Base-by-base conservation (phyloP, 2,329 filamentous ascomycete species). In the Colletotrichum brevisporum region DNA sequence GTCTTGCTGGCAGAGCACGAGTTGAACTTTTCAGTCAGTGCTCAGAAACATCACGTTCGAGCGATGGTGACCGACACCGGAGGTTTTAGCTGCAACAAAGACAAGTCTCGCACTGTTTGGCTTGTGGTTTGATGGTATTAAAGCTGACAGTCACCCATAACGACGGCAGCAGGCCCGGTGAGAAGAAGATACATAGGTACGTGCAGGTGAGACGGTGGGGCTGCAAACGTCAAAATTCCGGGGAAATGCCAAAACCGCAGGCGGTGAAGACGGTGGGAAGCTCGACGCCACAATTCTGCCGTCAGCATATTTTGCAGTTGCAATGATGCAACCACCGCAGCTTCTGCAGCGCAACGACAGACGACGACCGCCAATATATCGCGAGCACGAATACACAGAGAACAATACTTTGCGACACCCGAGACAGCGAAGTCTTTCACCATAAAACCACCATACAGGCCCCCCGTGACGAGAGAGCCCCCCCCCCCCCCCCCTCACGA, bases 231-330 rank as follows among this genome's bases (percentile, higher is more conserved):
- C 48, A 48, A 48, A 63, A 66, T 54, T 24, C 50, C 54, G 50
- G 66, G 54, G 61, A 55, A 53, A 21, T 2, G 9, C 9, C 5
- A 24, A 27, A 60, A 2, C 0, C 15, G 62, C 24, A 69, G 55
- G 66, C 54, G 66, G 66, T 69, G 41, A 50, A 27, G 1, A 3
- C 3, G 8, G 13, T 4, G 27, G 27, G 13, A 15, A 65, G 54
- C 66, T 69, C n/a, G 63, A 41, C 36, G 24, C 66, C 61, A 47
- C 31, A 60, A 51, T 69, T 69, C 66, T 69, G 62, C 66, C 66
- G 66, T 55, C 31, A n/a, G n/a, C n/a, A n/a, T n/a, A n/a, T n/a
- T n/a, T n/a, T 64, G 26, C 52, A 64, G n/a, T 24, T 54, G 66
- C 54, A 18, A 61, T 26, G 61, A 65, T 59, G 54, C 54, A 66